phyloP scores from a whole-genome alignment of 2,329 filamentous ascomycete genomes.

The Colletotrichum incanum region DNA sequence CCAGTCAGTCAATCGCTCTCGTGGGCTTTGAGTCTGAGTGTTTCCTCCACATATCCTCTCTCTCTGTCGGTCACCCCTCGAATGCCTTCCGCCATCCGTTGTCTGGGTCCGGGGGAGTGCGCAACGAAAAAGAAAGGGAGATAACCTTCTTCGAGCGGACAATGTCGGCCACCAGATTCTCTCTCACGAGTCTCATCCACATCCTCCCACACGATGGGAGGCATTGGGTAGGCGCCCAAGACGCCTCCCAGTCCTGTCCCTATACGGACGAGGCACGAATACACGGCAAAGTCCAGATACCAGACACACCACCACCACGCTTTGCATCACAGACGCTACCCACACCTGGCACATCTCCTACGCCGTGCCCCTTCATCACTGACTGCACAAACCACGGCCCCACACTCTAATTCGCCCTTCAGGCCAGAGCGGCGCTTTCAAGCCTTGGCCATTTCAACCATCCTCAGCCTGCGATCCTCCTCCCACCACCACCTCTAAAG shows the following conservation, averaged over 20 bases:
- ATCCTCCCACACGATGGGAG: conserved; percentile 16
- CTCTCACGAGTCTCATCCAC: neutral
- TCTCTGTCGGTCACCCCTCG: neutral
- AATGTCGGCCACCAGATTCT: conserved; percentile 1
- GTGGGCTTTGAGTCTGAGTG: neutral
- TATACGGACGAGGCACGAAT: neutral
- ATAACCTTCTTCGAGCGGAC: conserved; percentile 1
- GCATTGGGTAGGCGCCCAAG: conserved; percentile 8
- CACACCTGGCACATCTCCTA: conserved; percentile 32
- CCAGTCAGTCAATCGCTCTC: neutral
- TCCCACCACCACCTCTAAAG: conserved; percentile 20
- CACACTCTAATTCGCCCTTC: conserved; percentile 36
- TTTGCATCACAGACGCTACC: conserved; percentile 20
- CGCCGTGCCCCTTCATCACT: conserved; percentile 35
- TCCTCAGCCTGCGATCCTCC: conserved; percentile 23
- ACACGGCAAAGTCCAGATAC: conserved; percentile 14
- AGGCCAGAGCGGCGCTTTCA: conserved; percentile 29
- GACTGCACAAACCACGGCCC: conserved; percentile 34
- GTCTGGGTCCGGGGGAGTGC: conserved; percentile 13
- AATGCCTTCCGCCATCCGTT: neutral
- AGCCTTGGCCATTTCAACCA: conserved; percentile 31
- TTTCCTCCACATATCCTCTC: neutral
- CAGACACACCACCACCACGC: conserved; percentile 13
- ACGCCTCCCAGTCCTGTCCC: conserved; percentile 10
- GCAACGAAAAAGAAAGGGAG: neutral